These are phyloP conservation scores for Ophiostoma sp. DNA, from an alignment of 2,329 filamentous ascomycete genomes.

Conservation along the genomic window DNA sequence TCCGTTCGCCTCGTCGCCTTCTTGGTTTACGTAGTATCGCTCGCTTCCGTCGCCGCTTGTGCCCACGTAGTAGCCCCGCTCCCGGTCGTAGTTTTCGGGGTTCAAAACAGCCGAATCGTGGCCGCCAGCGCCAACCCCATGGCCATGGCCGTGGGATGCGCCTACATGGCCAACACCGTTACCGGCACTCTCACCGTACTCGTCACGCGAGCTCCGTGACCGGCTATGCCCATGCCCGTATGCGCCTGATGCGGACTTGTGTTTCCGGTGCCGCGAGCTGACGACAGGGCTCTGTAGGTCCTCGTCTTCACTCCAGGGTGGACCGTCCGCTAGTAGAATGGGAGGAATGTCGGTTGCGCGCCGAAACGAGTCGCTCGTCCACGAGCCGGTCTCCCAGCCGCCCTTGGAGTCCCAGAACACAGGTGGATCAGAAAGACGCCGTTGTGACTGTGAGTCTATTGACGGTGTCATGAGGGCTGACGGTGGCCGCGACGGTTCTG, in stretches of 20 bases:
- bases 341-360: slow-evolving; percentile 73
- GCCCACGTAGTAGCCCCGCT: slow-evolving; percentile 66
- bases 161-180: not conserved
- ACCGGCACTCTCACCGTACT: slow-evolving; percentile 19
- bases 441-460: slow-evolving; percentile 62
- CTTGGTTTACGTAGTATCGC: slow-evolving; percentile 71
- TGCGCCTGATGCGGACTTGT: slow-evolving; percentile 66
- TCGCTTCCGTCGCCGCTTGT: slow-evolving; percentile 70
- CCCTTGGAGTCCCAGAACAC: slow-evolving; percentile 71
- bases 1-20: slow-evolving; percentile 71
- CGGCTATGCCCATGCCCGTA: slow-evolving; percentile 48
- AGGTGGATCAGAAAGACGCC: slow-evolving; percentile 81
- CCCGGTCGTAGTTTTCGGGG: slow-evolving; percentile 55
- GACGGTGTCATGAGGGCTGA: slow-evolving; percentile 83
- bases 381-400: slow-evolving; percentile 54
- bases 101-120: slow-evolving; percentile 44
- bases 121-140: slow-evolving; percentile 31
- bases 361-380: slow-evolving; percentile 54
- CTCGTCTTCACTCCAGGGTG: slow-evolving; percentile 93
- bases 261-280: slow-evolving; percentile 80
- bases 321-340: slow-evolving; percentile 82
- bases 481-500: slow-evolving; percentile 66
- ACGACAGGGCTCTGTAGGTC: slow-evolving; percentile 91
- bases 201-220: slow-evolving; percentile 48
- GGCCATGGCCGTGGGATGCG: not conserved